phyloP scores from a whole-genome alignment of 2,329 filamentous ascomycete species.

The Emergomyces orientalis region DNA sequence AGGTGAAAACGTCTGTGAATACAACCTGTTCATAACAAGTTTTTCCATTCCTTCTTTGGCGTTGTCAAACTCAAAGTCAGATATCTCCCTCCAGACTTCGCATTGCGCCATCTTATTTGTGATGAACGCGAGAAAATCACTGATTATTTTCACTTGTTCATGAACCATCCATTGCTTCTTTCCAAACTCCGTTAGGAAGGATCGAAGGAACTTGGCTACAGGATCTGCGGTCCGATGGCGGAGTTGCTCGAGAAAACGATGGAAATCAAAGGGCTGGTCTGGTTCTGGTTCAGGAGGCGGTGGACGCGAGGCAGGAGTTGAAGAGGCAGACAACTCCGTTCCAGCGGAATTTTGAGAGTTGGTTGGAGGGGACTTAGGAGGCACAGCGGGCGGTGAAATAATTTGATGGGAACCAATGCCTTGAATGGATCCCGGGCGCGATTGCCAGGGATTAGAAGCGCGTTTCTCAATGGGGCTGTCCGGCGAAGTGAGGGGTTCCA shows the following conservation, averaged over 20 bases:
- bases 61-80: constrained; percentile 96
- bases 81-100: constrained; percentile 92
- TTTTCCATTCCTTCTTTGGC: constrained; percentile 99
- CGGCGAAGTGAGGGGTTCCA: constrained; percentile 56
- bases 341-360: constrained; percentile 15
- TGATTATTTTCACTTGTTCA: constrained; percentile 97
- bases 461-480: constrained; percentile 24
- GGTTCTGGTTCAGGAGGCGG: constrained; percentile 74
- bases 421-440: constrained; percentile 11
- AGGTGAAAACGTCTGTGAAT: constrained; percentile 91
- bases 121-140: constrained; percentile 93
- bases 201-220: constrained; percentile 88
- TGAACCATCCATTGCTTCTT: constrained; percentile 99
- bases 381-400: constrained; percentile 18
- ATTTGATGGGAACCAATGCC: constrained; percentile 9
- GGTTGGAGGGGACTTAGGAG: constrained; percentile 21
- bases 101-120: constrained; percentile 97
- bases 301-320: constrained; percentile 41
- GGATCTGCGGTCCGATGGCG: constrained; percentile 97
- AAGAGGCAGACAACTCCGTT: constrained; percentile 26
- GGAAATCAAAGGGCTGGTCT: constrained; percentile 87
- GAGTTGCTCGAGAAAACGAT: constrained; percentile 90
- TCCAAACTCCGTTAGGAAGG: constrained; percentile 86
- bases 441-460: constrained; percentile 13
- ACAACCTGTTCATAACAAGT: constrained; percentile 95